phyloP scores from a whole-genome alignment of 345 rosid species.

The Cardamine resedifolia region DNA sequence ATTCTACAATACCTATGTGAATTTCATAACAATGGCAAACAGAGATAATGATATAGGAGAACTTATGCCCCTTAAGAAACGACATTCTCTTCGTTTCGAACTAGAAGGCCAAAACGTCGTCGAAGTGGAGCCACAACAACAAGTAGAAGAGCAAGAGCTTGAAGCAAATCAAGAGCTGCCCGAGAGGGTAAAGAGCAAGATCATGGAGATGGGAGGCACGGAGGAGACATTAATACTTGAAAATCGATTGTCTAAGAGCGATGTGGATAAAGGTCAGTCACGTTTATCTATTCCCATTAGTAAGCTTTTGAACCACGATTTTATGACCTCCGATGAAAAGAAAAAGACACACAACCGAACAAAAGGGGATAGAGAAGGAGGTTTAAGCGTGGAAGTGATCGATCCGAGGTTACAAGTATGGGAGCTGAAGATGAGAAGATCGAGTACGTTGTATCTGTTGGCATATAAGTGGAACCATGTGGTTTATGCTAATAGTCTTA shows the following conservation, averaged over 20 bases:
- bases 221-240: not conserved
- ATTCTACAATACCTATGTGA: not conserved
- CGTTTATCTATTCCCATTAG: conserved; percentile 2
- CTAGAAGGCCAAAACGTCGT: not conserved
- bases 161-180: not conserved
- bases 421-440: conserved; percentile 17
- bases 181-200: not conserved
- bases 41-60: not conserved
- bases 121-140: not conserved
- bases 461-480: conserved; percentile 21
- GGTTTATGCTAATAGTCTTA: not conserved
- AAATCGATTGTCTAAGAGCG: not conserved
- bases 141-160: not conserved
- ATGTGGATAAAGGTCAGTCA: conserved; percentile 3
- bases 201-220: conserved; percentile 5
- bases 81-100: not conserved
- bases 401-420: not conserved
- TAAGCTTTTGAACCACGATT: not conserved
- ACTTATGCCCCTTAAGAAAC: not conserved
- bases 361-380: conserved; percentile 9
- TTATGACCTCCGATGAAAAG: conserved; percentile 8
- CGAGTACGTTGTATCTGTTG: not conserved
- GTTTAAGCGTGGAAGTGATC: conserved; percentile 20
- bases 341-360: not conserved
- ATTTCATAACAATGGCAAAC: not conserved